Conservation (phyloP, 805 yeast species). For the Candida ascalaphidarum region DNA sequence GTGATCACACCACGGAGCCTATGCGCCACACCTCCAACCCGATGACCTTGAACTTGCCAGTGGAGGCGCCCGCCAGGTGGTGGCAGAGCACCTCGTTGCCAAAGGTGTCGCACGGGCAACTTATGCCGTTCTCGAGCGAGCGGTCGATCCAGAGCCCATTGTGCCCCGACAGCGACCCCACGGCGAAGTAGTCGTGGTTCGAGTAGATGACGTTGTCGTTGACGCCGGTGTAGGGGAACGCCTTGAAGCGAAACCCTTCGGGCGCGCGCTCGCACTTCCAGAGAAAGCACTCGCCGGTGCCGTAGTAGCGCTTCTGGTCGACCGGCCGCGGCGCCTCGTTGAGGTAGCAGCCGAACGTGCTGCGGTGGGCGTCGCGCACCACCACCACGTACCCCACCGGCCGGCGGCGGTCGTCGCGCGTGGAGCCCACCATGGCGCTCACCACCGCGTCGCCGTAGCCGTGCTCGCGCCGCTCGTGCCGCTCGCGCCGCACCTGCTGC, state of each 20-base stretch:
- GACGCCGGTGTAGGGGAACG: slow-evolving; percentile 79
- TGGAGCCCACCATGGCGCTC: slow-evolving; percentile 19
- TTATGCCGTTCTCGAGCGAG: slow-evolving; percentile 66
- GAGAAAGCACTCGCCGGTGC: slow-evolving; percentile 91
- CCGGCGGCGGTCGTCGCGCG: slow-evolving; percentile 8
- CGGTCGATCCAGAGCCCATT: slow-evolving; percentile 88
- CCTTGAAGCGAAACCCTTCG: slow-evolving; percentile 42
- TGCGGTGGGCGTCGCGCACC: slow-evolving; percentile 55
- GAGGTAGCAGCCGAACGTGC: slow-evolving; percentile 69
- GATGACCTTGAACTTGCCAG: slow-evolving; percentile 59
- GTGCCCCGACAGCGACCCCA: slow-evolving; percentile 91
- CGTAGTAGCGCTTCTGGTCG: slow-evolving; percentile 70
- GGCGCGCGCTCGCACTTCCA: slow-evolving; percentile 58
- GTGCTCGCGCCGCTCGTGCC: slow-evolving; percentile 9
- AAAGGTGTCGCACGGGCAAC: slow-evolving; percentile 73
- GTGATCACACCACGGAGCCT: slow-evolving; percentile 22
- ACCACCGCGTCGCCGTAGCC: slow-evolving; percentile 32
- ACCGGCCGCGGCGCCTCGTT: slow-evolving; percentile 68
- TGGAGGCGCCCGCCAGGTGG: slow-evolving; percentile 12
- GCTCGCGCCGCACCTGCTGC: slow-evolving; percentile 9
- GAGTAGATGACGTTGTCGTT: slow-evolving; percentile 84
- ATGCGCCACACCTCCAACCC: slow-evolving; percentile 85
- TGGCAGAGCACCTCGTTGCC: slow-evolving; percentile 83
- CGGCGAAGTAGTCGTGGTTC: slow-evolving; percentile 63
- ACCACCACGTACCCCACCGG: slow-evolving; percentile 67